Base-by-base conservation (phyloP, 2,329 filamentous ascomycete genomes). In the Arthrobotrys sphaeroides region DNA sequence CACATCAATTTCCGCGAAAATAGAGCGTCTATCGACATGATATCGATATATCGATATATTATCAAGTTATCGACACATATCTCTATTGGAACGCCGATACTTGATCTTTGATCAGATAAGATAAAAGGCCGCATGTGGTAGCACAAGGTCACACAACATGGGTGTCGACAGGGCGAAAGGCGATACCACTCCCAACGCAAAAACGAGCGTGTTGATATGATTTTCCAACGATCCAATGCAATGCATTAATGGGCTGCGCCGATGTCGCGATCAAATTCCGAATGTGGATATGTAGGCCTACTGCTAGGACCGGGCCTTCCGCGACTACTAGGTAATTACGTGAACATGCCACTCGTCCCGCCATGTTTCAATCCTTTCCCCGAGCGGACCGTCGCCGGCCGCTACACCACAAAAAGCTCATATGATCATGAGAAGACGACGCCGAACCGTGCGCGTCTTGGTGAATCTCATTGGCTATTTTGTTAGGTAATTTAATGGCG, bases 101-200 rank as follows among this genome's bases (percentile, higher is more conserved):
- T n/a, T 55, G 51, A 53, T 55, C 31, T 5, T 49, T 20, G 49
- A 55, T 55, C 31, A 55, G 51, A 55, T 38, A 55, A 55, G 51
- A 55, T 55, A 55, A 22, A n/a, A 33, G 36, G 18, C 47, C 31
- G 5, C 5, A 33, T 33, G 28, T 20, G 12, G 43, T 31, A 31
- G 47, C 47, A 51, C 26, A 51, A 38, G 13, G 49, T 55, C 28
- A 22, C 49, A 55, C 49, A 55, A 10, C 49, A 55, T 55, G 31
- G 28, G 5, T 16, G 20, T 45, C n/a, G 43, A 53, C 6, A 5
- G n/a, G 9, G 5, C 6, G 3, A 55, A 38, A 38, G 51, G 2
- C 26, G 51, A 55, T 38, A 55, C 20, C 51, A 55, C 51, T 55
- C 28, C n/a, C 51, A 55, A 55, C 51, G 38, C 51, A 55, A 55